Conservation (phyloP, 108 stramenopile genomes). For the Conticribra weissflogii region DNA sequence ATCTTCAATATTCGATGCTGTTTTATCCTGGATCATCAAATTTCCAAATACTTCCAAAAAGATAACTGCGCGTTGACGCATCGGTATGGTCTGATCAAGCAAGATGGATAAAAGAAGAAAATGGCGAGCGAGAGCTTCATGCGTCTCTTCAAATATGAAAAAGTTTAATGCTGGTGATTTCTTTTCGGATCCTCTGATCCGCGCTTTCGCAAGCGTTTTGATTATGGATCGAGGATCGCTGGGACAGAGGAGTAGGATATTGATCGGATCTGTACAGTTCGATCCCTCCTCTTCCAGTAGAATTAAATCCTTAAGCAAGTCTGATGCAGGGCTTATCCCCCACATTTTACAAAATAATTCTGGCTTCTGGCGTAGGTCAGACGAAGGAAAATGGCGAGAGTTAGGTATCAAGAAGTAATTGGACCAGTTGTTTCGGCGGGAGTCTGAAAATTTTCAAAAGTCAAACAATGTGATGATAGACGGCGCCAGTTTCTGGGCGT, state of each 20-base stretch:
- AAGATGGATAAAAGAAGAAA: conserved; percentile 53
- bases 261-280: too few relatives aligned
- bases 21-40: conserved; percentile 49
- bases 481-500: too few relatives aligned
- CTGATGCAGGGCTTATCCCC: conserved; percentile 1
- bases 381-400: too few relatives aligned
- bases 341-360: conserved; percentile 3
- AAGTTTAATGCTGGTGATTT: conserved; percentile 24
- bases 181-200: neutral
- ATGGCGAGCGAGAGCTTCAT: conserved; percentile 64
- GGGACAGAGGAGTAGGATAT: conserved; percentile 18
- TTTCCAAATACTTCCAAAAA: conserved; percentile 80
- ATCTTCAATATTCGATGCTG: conserved; percentile 9
- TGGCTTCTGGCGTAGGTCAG: too few relatives aligned
- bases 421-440: too few relatives aligned
- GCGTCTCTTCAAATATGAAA: conserved; percentile 45
- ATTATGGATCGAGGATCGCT: conserved; percentile 54
- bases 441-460: too few relatives aligned
- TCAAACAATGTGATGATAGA: too few relatives aligned
- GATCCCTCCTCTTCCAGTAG: neutral
- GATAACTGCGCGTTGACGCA: conserved; percentile 55
- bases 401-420: too few relatives aligned
- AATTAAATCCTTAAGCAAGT: neutral
- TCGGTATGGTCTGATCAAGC: conserved; percentile 60
- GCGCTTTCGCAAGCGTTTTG: conserved; percentile 34